Base-by-base conservation (phyloP, 768 basidiomycete species). In the Rickenella mellea region DNA sequence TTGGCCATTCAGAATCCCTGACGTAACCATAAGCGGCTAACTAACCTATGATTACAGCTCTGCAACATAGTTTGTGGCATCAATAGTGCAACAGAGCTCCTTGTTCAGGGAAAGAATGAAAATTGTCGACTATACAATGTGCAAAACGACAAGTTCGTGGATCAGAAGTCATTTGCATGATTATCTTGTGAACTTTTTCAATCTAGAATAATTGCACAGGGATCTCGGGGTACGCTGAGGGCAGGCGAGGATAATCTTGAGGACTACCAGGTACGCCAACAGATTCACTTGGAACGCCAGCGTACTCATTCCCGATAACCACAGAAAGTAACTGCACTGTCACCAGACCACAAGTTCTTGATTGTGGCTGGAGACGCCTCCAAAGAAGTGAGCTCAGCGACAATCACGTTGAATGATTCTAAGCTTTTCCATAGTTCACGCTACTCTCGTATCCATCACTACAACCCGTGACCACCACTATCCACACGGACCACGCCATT, bases 281-380 rank as follows among this genome's bases (percentile, higher is more conserved):
- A 3, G 8, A 12, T 19, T 10, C 25, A 30, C 10, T 14, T 36
- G 15, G 22, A n/a, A n/a, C 3, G n/a, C 12, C 29, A 46, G 33
- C 29, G 27, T 20, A 21, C 22, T n/a, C 31, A 54, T 40, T 43
- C 46, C 41, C 51, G 39, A 31, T 20, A 38, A 25, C 28, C n/a
- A 41, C 56, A 96, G 93, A 93, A 88, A 79, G 81, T 92, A 19
- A 92, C 91, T 1, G 72, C 77, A 2, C 64, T 97, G 42, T 91
- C 91, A 29, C 79, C 80, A 5, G 70, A 81, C 50, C 71, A 73
- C 19, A 67, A 62, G 20, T 58, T 83, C 29, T 56, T 94, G 5
- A 83, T 78, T 4, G 74, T 80, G 27, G 88, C 80, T 19, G 89
- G 90, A 3, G n/a, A n/a, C n/a, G n/a, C n/a, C n/a, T 72, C 73